Evolutionary conservation across 495 filamentous ascomycete genomes (phyloP).

Genomic region (Oidiodendron maius): DNA sequence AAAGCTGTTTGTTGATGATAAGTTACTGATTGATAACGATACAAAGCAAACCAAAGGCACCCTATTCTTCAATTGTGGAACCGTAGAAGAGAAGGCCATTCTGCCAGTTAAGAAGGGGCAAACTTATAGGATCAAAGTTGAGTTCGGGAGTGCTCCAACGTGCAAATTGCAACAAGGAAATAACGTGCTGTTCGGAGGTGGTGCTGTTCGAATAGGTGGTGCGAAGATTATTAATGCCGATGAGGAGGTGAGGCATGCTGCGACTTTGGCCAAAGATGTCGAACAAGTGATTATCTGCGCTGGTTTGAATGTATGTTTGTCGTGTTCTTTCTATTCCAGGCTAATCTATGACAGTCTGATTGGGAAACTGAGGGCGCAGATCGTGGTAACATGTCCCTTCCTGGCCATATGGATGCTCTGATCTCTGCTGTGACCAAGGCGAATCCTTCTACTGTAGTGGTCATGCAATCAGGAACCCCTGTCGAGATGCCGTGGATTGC

Average conservation of each 20-base stretch:
- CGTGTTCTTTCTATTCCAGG: constrained; percentile 30
- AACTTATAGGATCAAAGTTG: constrained; percentile 53
- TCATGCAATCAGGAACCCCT: constrained; percentile 55
- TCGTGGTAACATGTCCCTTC: constrained; percentile 31
- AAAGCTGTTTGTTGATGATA: background rate
- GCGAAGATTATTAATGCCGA: constrained; percentile 50
- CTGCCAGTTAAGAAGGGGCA: constrained; percentile 52
- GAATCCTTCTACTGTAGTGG: constrained; percentile 57
- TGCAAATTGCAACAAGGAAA: constrained; percentile 48
- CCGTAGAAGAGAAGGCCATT: constrained; percentile 52
- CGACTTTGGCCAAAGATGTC: constrained; percentile 51
- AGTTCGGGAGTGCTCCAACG: constrained; percentile 61
- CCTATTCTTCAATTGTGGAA: constrained; percentile 55
- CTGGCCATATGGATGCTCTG: constrained; percentile 48
- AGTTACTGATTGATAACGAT: constrained; percentile 18
- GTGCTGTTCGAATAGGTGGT: constrained; percentile 60
- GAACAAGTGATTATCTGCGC: constrained; percentile 67
- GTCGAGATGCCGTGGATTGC: constrained; percentile 51
- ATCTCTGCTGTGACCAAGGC: constrained; percentile 47
- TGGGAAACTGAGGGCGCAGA: constrained; percentile 46
- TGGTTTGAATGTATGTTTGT: constrained; percentile 65
- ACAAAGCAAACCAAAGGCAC: constrained; percentile 54
- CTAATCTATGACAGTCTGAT: constrained; percentile 32
- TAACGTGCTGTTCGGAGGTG: constrained; percentile 50
- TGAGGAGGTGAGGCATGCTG: constrained; percentile 56